Evolutionary conservation across 2,329 filamentous ascomycete genomes (phyloP).

Genomic region (Calonectria crousiana): DNA sequence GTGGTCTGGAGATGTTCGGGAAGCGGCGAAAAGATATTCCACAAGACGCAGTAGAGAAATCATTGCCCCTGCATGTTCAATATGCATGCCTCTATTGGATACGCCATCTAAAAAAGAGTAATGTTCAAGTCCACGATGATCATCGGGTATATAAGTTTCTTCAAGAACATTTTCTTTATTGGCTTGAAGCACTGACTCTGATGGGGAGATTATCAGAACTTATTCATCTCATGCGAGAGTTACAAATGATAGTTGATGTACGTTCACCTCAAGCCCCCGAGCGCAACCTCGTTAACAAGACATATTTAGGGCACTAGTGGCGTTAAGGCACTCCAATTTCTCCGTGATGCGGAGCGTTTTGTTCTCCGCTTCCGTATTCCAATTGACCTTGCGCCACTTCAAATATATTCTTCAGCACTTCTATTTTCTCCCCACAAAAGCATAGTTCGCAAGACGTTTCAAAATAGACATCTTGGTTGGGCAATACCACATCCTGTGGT

Average conservation of each 20-base stretch:
- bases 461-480: slow-evolving; percentile 24
- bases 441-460: slow-evolving; percentile 26
- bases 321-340: neutral
- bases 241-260: slow-evolving; percentile 12
- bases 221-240: slow-evolving; percentile 9
- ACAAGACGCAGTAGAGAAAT: slow-evolving; percentile 33
- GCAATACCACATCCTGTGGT: slow-evolving; percentile 24
- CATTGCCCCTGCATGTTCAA: slow-evolving; percentile 28
- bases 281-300: neutral
- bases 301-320: slow-evolving; percentile 11
- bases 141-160: slow-evolving; percentile 30
- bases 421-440: slow-evolving; percentile 40
- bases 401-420: slow-evolving; percentile 43
- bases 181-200: slow-evolving; percentile 33
- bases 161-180: slow-evolving; percentile 27
- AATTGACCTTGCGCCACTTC: slow-evolving; percentile 38
- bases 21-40: neutral
- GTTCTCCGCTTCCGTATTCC: slow-evolving; percentile 11
- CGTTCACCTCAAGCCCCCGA: neutral
- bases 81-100: slow-evolving; percentile 52
- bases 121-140: slow-evolving; percentile 41
- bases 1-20: slow-evolving; percentile 21
- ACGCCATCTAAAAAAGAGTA: slow-evolving; percentile 45
- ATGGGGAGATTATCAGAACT: neutral
- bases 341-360: slow-evolving; percentile 35